These are phyloP conservation scores for Sordariomycetes sp. DNA, from an alignment of 2,329 filamentous ascomycete species.

Conservation along the genomic window DNA sequence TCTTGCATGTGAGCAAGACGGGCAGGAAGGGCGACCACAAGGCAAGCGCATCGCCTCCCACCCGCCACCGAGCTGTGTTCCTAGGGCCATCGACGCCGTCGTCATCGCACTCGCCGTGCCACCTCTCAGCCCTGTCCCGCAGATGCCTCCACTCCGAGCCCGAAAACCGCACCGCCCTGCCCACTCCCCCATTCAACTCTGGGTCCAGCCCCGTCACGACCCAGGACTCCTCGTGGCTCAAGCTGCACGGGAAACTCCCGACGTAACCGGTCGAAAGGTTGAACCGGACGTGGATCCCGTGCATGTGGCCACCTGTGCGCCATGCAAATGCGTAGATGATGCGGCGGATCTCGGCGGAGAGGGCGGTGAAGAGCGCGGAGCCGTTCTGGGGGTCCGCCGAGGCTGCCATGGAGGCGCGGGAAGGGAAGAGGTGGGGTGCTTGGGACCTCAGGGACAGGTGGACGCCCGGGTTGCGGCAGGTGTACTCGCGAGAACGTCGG, in stretches of 20 bases:
- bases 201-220: not conserved
- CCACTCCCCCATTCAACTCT: not conserved
- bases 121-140: not conserved
- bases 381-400: not conserved
- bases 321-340: not conserved
- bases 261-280: not conserved
- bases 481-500: too few species aligned
- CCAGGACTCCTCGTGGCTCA: not conserved
- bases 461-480: not conserved
- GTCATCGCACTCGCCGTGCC: not conserved
- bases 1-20: constrained; percentile 2
- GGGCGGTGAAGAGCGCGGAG: not conserved
- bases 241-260: not conserved
- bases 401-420: not conserved
- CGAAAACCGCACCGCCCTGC: not conserved
- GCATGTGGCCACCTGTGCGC: not conserved
- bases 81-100: not conserved
- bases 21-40: not conserved
- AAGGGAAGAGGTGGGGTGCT: not conserved
- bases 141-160: not conserved
- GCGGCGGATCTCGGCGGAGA: not conserved
- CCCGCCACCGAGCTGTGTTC: not conserved
- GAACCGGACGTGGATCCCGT: constrained; percentile 1
- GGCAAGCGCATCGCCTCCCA: not conserved
- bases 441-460: not conserved